Percentiles rank a stretch among this genome's conserved stretches.
These are phyloP conservation scores for Talaromyces rugulosus DNA, from an alignment of 2,329 filamentous ascomycete genomes.

Conservation along the genomic window DNA sequence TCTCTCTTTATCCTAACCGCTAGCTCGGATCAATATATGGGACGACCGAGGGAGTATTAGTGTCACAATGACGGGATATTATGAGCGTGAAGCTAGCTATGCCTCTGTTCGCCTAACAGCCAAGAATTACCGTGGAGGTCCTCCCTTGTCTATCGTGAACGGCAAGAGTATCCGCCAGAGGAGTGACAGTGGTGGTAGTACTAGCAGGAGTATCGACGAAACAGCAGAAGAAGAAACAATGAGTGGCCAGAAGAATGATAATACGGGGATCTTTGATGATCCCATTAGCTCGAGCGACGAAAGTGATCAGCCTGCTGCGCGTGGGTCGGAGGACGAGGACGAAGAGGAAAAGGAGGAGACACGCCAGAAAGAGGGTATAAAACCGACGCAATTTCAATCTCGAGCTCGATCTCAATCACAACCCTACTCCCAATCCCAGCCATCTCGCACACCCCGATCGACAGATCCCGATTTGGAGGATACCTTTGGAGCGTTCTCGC, in stretches of 20 bases:
- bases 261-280: conserved; percentile 22
- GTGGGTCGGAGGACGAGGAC: neutral
- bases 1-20: too few relatives aligned
- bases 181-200: neutral
- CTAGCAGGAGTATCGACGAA: neutral
- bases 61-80: neutral
- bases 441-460: neutral
- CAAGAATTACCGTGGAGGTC: neutral
- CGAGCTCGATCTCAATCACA: neutral
- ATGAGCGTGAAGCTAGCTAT: neutral
- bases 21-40: neutral
- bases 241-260: neutral
- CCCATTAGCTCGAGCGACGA: conserved; percentile 33
- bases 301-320: conserved; percentile 7
- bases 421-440: neutral
- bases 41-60: neutral
- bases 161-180: conserved; percentile 6
- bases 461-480: neutral
- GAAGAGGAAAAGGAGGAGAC: neutral
- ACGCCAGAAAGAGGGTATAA: neutral
- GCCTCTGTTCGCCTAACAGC: neutral
- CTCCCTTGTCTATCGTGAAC: conserved; percentile 22
- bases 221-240: neutral
- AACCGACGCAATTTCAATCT: neutral
- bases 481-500: neutral